Percentiles rank a stretch among this genome's conserved stretches.
Conservation (phyloP, 495 filamentous ascomycete species). For the Penicillium verhagenii region DNA sequence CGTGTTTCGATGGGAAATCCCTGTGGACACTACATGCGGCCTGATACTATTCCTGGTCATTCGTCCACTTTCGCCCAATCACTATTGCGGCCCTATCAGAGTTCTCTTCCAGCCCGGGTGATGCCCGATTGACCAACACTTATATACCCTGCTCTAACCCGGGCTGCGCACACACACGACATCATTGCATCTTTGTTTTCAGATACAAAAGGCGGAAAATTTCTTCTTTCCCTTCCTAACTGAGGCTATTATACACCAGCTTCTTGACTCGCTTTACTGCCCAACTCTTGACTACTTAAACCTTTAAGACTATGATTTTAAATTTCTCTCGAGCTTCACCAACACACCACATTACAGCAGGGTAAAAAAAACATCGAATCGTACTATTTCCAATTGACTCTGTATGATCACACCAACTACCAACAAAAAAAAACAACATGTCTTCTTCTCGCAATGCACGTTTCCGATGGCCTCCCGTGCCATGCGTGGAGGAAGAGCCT, state of each 20-base stretch:
- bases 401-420: slow-evolving; percentile 13
- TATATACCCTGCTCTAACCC: slow-evolving; percentile 23
- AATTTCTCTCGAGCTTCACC: slow-evolving; percentile 9
- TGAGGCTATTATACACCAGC: slow-evolving; percentile 7
- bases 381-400: neutral
- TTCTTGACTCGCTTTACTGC: slow-evolving; percentile 11
- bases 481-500: slow-evolving; percentile 46
- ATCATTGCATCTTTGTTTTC: slow-evolving; percentile 19
- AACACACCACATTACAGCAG: slow-evolving; percentile 22
- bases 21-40: slow-evolving; percentile 16
- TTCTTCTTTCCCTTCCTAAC: slow-evolving; percentile 2
- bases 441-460: slow-evolving; percentile 25
- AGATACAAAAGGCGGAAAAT: slow-evolving; percentile 6
- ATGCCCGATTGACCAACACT: slow-evolving; percentile 27
- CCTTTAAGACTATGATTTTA: slow-evolving; percentile 25
- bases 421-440: slow-evolving; percentile 21
- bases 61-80: slow-evolving; percentile 24
- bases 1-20: neutral
- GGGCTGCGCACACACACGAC: slow-evolving; percentile 14
- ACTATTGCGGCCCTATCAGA: slow-evolving; percentile 25
- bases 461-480: slow-evolving; percentile 40
- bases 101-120: slow-evolving; percentile 11
- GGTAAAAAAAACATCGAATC: slow-evolving; percentile 18
- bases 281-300: slow-evolving; percentile 15
- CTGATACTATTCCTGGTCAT: slow-evolving; percentile 25